phyloP scores from a whole-genome alignment of 257 asterid species.

The Salvia splendens region DNA sequence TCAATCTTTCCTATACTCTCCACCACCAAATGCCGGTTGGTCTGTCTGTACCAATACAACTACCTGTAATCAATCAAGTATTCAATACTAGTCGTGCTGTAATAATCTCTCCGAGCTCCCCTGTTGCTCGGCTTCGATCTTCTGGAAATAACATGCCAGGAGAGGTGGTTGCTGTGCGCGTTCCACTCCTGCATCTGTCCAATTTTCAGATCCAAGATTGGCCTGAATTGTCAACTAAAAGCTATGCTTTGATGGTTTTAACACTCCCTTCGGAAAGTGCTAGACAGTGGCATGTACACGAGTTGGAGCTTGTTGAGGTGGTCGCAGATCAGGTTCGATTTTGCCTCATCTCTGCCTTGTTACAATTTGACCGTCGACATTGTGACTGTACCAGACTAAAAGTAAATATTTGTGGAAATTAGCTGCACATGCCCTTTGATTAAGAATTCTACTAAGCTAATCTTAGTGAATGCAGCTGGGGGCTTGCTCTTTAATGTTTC shows the following conservation, averaged over 20 bases:
- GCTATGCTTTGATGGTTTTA: conserved; percentile 94
- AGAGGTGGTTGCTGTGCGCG: conserved; percentile 96
- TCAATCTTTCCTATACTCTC: conserved; percentile 92
- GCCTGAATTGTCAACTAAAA: conserved; percentile 91
- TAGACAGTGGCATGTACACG: conserved; percentile 94
- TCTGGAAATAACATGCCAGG: conserved; percentile 82
- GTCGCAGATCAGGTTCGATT: conserved; percentile 90
- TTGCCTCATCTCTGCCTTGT: conserved; percentile 17
- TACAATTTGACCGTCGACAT: neutral
- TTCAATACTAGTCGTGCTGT: conserved; percentile 74
- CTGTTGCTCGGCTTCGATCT: conserved; percentile 79
- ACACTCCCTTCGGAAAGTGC: conserved; percentile 97
- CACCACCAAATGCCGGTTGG: conserved; percentile 90
- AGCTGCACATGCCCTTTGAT: conserved; percentile 16
- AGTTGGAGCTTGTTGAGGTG: conserved; percentile 96
- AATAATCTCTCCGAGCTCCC: conserved; percentile 79
- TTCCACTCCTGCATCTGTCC: conserved; percentile 80
- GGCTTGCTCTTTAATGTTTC: neutral
- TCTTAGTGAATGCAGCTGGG: conserved; percentile 17
- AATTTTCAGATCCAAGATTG: conserved; percentile 95
- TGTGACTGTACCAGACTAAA: neutral
- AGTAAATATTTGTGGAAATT: neutral
- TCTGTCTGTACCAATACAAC: conserved; percentile 83
- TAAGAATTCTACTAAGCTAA: conserved; percentile 1
- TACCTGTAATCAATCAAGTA: conserved; percentile 75